Conservation (phyloP, 805 yeast species). For the Wickerhamomyces bisporus region DNA sequence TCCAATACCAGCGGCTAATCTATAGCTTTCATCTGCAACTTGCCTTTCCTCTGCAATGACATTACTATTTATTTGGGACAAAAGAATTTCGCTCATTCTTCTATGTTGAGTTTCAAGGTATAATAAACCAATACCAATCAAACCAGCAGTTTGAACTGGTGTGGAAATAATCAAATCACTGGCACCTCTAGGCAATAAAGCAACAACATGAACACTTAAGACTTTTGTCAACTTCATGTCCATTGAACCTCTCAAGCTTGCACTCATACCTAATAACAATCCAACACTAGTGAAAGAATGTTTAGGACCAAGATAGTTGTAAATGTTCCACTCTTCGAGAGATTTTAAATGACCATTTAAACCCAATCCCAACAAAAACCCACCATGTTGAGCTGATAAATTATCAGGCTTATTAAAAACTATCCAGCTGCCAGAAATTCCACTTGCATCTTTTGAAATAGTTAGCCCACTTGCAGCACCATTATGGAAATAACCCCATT, state of each 20-base stretch:
- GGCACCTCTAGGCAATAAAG: slow-evolving; percentile 86
- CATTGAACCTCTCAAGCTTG: slow-evolving; percentile 78
- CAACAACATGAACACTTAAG: slow-evolving; percentile 87
- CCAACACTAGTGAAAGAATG: slow-evolving; percentile 83
- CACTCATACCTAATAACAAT: slow-evolving; percentile 85
- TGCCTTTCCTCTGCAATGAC: slow-evolving; percentile 48
- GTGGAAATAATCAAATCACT: slow-evolving; percentile 80
- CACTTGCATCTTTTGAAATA: slow-evolving; percentile 61
- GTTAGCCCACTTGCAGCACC: slow-evolving; percentile 87
- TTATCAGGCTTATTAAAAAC: slow-evolving; percentile 73
- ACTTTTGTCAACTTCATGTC: slow-evolving; percentile 86
- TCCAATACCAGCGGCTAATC: slow-evolving; percentile 84
- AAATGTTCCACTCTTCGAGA: slow-evolving; percentile 94
- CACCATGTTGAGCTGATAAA: slow-evolving; percentile 83
- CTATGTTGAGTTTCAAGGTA: slow-evolving; percentile 76
- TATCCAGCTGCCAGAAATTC: slow-evolving; percentile 87
- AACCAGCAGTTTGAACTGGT: slow-evolving; percentile 85
- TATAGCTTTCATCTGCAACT: slow-evolving; percentile 69
- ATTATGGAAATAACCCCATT: slow-evolving; percentile 89
- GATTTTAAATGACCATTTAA: slow-evolving; percentile 79
- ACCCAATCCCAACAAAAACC: slow-evolving; percentile 89
- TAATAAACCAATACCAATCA: slow-evolving; percentile 83
- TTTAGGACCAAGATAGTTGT: slow-evolving; percentile 87
- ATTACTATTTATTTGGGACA: slow-evolving; percentile 60
- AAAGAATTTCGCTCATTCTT: slow-evolving; percentile 75